These are phyloP conservation scores for Beauveria varroae DNA, from an alignment of 2,329 filamentous ascomycete genomes.

Conservation along the genomic window DNA sequence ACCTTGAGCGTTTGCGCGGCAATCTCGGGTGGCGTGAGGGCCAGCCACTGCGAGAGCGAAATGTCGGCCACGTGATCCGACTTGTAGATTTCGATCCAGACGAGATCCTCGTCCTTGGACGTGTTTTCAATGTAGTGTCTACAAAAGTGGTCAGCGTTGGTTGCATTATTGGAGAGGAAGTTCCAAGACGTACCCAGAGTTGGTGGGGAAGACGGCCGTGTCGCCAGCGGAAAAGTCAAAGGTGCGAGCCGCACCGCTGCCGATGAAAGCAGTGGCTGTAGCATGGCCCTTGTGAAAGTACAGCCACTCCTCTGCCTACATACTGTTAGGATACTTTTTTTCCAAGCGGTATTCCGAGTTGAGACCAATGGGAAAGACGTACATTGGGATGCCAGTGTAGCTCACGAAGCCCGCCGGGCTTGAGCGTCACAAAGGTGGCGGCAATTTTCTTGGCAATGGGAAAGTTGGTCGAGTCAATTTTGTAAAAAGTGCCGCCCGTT, in stretches of 20 bases:
- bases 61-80: constrained; percentile 60
- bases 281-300: constrained; percentile 59
- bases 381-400: constrained; percentile 65
- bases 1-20: constrained; percentile 55
- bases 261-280: constrained; percentile 58
- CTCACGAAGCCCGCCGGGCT: constrained; percentile 56
- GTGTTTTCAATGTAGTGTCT: constrained; percentile 65
- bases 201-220: constrained; percentile 61
- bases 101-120: constrained; percentile 53
- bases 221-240: constrained; percentile 63
- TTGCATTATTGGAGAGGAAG: neutral
- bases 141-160: neutral
- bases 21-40: constrained; percentile 55
- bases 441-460: constrained; percentile 59
- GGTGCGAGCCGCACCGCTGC: constrained; percentile 51
- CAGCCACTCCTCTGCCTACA: constrained; percentile 59
- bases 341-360: neutral
- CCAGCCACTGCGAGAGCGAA: constrained; percentile 60
- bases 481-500: constrained; percentile 52
- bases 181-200: constrained; percentile 37
- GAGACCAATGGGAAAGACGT: constrained; percentile 18
- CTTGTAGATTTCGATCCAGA: constrained; percentile 65
- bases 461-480: constrained; percentile 61
- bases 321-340: neutral
- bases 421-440: constrained; percentile 54